phyloP scores from a whole-genome alignment of 495 filamentous ascomycete genomes.

The Neurospora sp. region DNA sequence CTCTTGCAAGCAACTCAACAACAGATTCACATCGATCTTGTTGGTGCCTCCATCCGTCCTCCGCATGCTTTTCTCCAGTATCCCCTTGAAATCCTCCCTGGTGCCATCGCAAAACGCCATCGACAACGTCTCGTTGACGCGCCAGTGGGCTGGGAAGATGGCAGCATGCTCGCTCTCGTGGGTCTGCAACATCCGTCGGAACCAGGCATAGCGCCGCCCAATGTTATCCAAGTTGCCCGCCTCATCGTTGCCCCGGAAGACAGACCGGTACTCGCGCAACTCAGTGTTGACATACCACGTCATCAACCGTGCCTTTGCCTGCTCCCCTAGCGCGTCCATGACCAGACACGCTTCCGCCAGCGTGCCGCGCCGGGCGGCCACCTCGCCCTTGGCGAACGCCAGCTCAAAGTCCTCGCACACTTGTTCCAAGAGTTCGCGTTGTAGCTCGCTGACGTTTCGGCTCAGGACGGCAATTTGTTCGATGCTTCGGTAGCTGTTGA shows the following conservation, averaged over 20 bases:
- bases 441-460: conserved; percentile 87
- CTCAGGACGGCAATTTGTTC: conserved; percentile 94
- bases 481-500: conserved; percentile 95
- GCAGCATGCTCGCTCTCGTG: conserved; percentile 88
- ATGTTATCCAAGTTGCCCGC: conserved; percentile 97
- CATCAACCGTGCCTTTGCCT: conserved; percentile 69
- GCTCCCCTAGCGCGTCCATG: conserved; percentile 91
- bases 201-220: conserved; percentile 89
- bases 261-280: conserved; percentile 86
- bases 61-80: conserved; percentile 77
- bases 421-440: conserved; percentile 89
- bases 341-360: conserved; percentile 83
- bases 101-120: conserved; percentile 93
- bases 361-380: conserved; percentile 55
- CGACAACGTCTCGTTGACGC: conserved; percentile 81
- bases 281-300: conserved; percentile 99
- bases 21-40: conserved; percentile 80
- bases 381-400: conserved; percentile 83
- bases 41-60: conserved; percentile 53
- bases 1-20: conserved; percentile 89
- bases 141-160: conserved; percentile 84
- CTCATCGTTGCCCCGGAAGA: conserved; percentile 94
- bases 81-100: conserved; percentile 87
- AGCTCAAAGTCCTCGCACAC: conserved; percentile 98
- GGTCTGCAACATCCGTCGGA: conserved; percentile 87